A percentile compares a stretch with the other conserved stretches of the same genome.
phyloP scores from a whole-genome alignment of 257 asterid genomes.

The Gentiana macrophylla region DNA sequence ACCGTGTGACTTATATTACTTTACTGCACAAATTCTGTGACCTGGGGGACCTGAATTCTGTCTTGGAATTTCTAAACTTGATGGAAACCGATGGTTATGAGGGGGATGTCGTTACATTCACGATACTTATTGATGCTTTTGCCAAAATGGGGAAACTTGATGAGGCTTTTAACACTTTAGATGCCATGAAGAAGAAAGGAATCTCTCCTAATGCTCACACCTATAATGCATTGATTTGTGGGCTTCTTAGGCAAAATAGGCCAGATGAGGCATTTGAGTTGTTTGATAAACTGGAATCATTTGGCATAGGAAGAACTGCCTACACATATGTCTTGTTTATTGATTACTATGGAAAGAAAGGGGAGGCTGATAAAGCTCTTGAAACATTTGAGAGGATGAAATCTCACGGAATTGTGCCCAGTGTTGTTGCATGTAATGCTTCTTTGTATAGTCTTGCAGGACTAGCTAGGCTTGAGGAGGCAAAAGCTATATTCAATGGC shows the following conservation, averaged over 20 bases:
- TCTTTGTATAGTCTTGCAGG: constrained; percentile 70
- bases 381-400: constrained; percentile 77
- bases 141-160: constrained; percentile 59
- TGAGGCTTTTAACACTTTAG: constrained; percentile 60
- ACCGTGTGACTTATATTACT: constrained; percentile 84
- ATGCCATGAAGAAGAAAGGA: constrained; percentile 55
- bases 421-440: constrained; percentile 73
- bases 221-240: constrained; percentile 75
- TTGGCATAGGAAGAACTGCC: constrained; percentile 48
- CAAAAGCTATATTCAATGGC: constrained; percentile 57
- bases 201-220: constrained; percentile 76
- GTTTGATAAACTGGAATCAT: constrained; percentile 44
- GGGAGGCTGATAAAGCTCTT: constrained; percentile 74
- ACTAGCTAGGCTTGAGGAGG: constrained; percentile 72
- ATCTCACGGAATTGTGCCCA: constrained; percentile 72
- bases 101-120: constrained; percentile 76
- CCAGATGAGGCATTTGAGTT: constrained; percentile 61
- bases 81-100: constrained; percentile 84
- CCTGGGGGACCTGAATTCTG: constrained; percentile 56
- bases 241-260: constrained; percentile 57
- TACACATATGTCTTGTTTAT: constrained; percentile 71
- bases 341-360: constrained; percentile 79
- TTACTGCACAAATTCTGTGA: constrained; percentile 74
- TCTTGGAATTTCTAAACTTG: constrained; percentile 50
- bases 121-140: constrained; percentile 67